A percentile compares a stretch with the other conserved stretches of the same genome.
Evolutionary conservation across 2,329 filamentous ascomycete species (phyloP).

Genomic region (Aspergillus fischeri): DNA sequence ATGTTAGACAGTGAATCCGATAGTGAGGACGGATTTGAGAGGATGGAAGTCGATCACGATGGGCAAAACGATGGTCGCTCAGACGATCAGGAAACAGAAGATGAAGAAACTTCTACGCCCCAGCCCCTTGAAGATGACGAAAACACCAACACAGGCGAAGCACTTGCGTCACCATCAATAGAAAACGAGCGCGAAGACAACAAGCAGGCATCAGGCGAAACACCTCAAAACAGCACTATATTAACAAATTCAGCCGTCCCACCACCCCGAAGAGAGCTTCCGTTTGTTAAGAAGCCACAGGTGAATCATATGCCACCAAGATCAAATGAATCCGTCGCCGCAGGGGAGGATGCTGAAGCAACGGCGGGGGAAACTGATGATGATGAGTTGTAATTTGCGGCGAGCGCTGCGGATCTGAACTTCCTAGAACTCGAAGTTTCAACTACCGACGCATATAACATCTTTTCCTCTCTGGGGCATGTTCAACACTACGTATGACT

Average conservation of each 20-base stretch:
- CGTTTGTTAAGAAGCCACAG: conserved; percentile 30
- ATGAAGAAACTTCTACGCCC: conserved; percentile 25
- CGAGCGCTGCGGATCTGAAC: neutral
- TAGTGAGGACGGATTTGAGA: conserved; percentile 34
- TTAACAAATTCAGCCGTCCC: conserved; percentile 18
- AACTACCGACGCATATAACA: neutral
- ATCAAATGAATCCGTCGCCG: neutral
- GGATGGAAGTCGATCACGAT: conserved; percentile 32
- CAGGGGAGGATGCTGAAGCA: conserved; percentile 18
- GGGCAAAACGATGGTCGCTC: conserved; percentile 3
- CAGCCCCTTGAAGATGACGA: conserved; percentile 32
- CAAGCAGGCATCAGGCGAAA: neutral
- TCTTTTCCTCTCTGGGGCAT: too few relatives aligned
- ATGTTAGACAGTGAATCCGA: conserved; percentile 21
- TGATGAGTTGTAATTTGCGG: conserved; percentile 34
- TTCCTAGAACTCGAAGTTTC: neutral
- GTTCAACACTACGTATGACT: neutral
- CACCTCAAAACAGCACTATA: conserved; percentile 2
- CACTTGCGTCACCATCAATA: conserved; percentile 3
- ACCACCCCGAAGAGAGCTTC: conserved; percentile 41
- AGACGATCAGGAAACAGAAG: conserved; percentile 23
- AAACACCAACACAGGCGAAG: conserved; percentile 29
- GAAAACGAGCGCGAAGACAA: neutral
- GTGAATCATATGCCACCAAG: conserved; percentile 4
- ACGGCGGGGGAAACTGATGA: conserved; percentile 38